Base-by-base conservation (phyloP, 306 rosid species). In the Psophocarpus tetragonolobus region DNA sequence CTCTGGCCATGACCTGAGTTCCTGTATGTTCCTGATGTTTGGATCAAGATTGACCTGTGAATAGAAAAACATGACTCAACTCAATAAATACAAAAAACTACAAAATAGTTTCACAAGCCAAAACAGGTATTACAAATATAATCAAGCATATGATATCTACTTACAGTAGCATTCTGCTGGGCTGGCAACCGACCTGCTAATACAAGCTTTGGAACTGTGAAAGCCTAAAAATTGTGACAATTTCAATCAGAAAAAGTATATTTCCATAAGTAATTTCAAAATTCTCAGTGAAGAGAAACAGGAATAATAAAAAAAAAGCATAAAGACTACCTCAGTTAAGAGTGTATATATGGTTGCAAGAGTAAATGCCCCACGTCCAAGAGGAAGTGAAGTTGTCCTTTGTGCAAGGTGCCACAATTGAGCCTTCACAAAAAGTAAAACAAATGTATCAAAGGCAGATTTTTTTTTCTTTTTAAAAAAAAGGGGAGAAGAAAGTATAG, bases 311-410 rank as follows among this genome's bases (percentile, higher is more conserved):
- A 56, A 42, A 57, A 11, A 33, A 32, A 77, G 26, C 33, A 39
- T 4, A 79, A 74, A 23, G 66, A 60, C 74, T 69, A 92, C 98
- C 98, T 94, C 98, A 14, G 98, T 94, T 81, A 94, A 83, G 73
- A 94, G 98, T 70, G 98, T 94, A 82, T 90, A 86, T 85, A 94
- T 92, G 33, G 98, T 90, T 50, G 97, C 98, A 33, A 94, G 97
- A 42, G 98, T 94, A 82, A 94, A 94, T 65, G 98, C 98, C 79
- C 97, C 98, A 58, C 97, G 98, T 70, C 98, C 98, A 58, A 94
- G 82, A 75, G 98, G 95, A 83, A 94, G 97, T 71, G 97, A 83
- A 69, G 97, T 92, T 73, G 98, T 94, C 83, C 98, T 88, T 80
- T 94, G 98, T 29, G 98, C 98, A 77, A 94, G 91, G 76, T 94